Conservation (phyloP, 2,329 filamentous ascomycete species). For the Xylariaceae sp. region DNA sequence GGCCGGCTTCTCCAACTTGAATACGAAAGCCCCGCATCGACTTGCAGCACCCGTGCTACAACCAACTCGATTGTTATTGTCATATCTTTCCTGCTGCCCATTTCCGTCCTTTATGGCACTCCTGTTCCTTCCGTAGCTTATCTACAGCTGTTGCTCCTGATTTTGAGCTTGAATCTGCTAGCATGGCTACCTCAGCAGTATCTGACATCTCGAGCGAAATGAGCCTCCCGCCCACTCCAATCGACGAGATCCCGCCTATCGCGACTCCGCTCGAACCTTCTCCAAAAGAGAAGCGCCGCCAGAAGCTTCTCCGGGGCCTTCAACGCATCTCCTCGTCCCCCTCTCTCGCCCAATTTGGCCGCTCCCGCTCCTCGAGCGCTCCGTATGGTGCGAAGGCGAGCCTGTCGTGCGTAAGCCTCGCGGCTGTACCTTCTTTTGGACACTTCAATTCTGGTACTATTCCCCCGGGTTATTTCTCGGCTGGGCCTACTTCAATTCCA, state of each 20-base stretch:
- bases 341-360: slow-evolving; percentile 60
- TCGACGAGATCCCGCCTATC: slow-evolving; percentile 14
- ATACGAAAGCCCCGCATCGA: too few relatives aligned
- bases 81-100: too few relatives aligned
- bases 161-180: background rate
- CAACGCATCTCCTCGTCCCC: slow-evolving; percentile 80
- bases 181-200: slow-evolving; percentile 8
- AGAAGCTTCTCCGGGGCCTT: slow-evolving; percentile 67
- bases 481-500: slow-evolving; percentile 33
- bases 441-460: slow-evolving; percentile 29
- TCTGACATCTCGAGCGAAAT: slow-evolving; percentile 6
- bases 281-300: slow-evolving; percentile 62
- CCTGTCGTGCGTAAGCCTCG: slow-evolving; percentile 52
- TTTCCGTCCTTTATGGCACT: too few relatives aligned
- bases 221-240: slow-evolving; percentile 12
- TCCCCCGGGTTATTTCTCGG: slow-evolving; percentile 27
- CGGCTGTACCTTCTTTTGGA: slow-evolving; percentile 36
- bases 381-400: slow-evolving; percentile 55
- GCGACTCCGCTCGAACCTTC: slow-evolving; percentile 23
- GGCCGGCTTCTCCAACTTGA: too few relatives aligned
- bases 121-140: too few relatives aligned
- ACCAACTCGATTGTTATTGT: too few relatives aligned
- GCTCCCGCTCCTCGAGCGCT: slow-evolving; percentile 63
- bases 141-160: background rate
- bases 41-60: too few relatives aligned